Evolutionary conservation across 192 early-diverging fungal genomes (phyloP).

Genomic region (Phycomyces blakesleeanus): DNA sequence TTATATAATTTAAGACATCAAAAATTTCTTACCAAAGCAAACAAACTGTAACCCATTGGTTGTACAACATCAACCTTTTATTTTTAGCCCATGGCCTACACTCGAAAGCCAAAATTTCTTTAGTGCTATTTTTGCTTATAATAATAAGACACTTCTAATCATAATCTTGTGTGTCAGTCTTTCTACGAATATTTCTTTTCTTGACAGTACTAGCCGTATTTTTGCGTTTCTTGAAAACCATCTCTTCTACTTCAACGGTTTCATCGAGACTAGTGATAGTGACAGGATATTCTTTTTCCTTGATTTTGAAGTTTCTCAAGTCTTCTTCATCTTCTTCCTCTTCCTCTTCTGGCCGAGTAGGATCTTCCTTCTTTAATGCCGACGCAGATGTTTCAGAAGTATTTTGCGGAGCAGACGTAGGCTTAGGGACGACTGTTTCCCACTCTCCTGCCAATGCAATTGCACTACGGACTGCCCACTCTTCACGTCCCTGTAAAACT

Average conservation of each 20-base stretch:
- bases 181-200: too few species aligned
- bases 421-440: conserved; percentile 9
- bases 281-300: conserved; percentile 46
- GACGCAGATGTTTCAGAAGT: neutral
- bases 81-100: too few species aligned
- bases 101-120: too few species aligned
- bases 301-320: conserved; percentile 45
- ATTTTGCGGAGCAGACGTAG: neutral
- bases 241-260: conserved; percentile 10
- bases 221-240: conserved; percentile 53
- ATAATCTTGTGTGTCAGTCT: too few species aligned
- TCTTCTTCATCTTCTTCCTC: conserved; percentile 43
- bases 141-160: neutral
- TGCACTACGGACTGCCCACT: conserved; percentile 6
- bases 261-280: conserved; percentile 11
- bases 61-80: too few species aligned
- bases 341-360: conserved; percentile 36
- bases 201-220: conserved; percentile 1
- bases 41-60: too few species aligned
- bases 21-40: neutral
- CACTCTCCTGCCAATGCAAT: conserved; percentile 15
- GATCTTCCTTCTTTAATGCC: conserved; percentile 2
- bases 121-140: too few species aligned
- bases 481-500: conserved; percentile 6
- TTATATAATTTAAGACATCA: neutral